Percentiles rank a stretch among this genome's conserved stretches.
Conservation (phyloP, 257 asterid species). For the Scutellaria baicalensis region DNA sequence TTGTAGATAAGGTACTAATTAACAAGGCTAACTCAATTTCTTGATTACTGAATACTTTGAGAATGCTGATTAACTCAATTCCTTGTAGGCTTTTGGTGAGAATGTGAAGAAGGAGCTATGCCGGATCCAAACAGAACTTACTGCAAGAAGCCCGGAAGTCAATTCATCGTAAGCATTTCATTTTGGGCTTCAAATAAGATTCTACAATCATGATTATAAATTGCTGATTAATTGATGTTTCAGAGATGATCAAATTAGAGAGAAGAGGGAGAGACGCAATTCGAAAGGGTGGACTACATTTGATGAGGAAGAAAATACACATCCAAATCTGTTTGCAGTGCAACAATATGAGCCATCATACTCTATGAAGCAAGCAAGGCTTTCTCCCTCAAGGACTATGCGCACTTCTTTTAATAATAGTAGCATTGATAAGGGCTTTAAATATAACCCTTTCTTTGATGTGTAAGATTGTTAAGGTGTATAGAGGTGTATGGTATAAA, state of each 20-base stretch:
- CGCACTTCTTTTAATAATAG: slow-evolving; percentile 24
- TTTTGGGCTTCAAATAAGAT: neutral
- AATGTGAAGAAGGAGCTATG: slow-evolving; percentile 48
- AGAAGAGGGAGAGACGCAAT: slow-evolving; percentile 28
- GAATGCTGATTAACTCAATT: too few relatives aligned
- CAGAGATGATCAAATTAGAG: slow-evolving; percentile 55
- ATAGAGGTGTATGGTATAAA: neutral
- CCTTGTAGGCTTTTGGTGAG: slow-evolving; percentile 50
- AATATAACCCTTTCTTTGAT: slow-evolving; percentile 71
- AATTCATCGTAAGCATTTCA: slow-evolving; percentile 45
- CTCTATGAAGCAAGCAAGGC: slow-evolving; percentile 26
- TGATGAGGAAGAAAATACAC: slow-evolving; percentile 58
- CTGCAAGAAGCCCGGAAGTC: slow-evolving; percentile 24
- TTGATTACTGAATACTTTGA: neutral
- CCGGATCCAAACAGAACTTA: slow-evolving; percentile 46
- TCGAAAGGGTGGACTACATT: slow-evolving; percentile 41
- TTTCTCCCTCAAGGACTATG: slow-evolving; percentile 27
- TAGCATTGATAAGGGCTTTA: slow-evolving; percentile 65
- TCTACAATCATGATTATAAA: neutral
- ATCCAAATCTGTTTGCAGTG: slow-evolving; percentile 64
- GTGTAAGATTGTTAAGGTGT: slow-evolving; percentile 18
- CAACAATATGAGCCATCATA: slow-evolving; percentile 7
- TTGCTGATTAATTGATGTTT: neutral
- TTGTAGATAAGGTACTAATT: slow-evolving; percentile 48
- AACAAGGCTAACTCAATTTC: neutral